Evolutionary conservation across 2,329 filamentous ascomycete species (phyloP), one percentile per base, ranked within the genome.

Genomic region (Penicillium sp.): DNA sequence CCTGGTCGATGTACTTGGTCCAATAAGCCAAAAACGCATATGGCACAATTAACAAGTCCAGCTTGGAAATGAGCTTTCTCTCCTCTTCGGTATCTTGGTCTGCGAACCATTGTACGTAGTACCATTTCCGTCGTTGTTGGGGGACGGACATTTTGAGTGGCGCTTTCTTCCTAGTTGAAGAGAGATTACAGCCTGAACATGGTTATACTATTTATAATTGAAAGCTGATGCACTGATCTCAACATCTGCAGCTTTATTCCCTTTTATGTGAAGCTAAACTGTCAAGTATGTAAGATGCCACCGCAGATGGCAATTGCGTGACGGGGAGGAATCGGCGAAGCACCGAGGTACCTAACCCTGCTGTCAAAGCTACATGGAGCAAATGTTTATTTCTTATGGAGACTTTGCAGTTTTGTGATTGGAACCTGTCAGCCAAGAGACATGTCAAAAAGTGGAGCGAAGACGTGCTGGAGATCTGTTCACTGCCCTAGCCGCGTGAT

Each of bases 11-110:
- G 48, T 79, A 77, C 57, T 79, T 80, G 41, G 75, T 71, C 73
- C 77, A 81, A 50, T 79, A 80, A 0, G 74, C 70, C 2, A 81
- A 59, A 36, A 80, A 75, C 0, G 76, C 77, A 54, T 80, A 81
- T 0, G 77, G 77, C 0, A 82, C 73, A 28, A 81, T 76, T 1
- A 80, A 61, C 0, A 77, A 59, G 49, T 82, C 78, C 10, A 82
- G 69, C 56, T 81, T 81, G 20, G 73, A 42, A 28, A 82, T 76
- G 3, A 81, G 66, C 48, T 68, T 71, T 32, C 74, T 67, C 51
- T 81, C 77, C 44, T 74, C 72, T 0, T 65, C 65, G 0, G 70
- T 76, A 49, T 81, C 78, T 6, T 73, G 63, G 14, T 71, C 63
- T 2, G 74, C 62, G 57, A 73, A 79, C 76, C 75, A 79, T 47